Base-by-base conservation (phyloP, 2,329 filamentous ascomycete species). In the Thelonectria discophora region DNA sequence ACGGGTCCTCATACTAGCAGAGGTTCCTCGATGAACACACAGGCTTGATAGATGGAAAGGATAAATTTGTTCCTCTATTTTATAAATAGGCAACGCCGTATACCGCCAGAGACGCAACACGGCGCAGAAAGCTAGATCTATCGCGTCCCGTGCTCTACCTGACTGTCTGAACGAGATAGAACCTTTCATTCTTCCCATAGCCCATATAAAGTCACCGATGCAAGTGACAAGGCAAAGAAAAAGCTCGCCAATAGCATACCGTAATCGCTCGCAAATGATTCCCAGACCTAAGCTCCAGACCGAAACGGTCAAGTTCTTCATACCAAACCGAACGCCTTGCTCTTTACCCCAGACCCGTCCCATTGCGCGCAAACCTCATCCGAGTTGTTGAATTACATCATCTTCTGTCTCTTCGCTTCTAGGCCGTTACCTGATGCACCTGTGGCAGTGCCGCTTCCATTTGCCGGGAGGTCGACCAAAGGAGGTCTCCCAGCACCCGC, bases 391-490 rank as follows among this genome's bases (percentile, higher is more conserved):
- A 54, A 27, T 65, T 72, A 81, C 37, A 72, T 70, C 64, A 76
- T 79, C 74, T 80, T 85, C 72, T 84, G 84, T 49, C 86, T 78
- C 73, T 88, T 88, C 2, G 77, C 73, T 56, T 87, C 85, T 10
- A 76, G 43, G 2, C 74, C 76, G 21, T 71, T 73, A 4, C 62
- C 71, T 3, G 63, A 46, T 42, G 55, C 64, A 8, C 67, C 69
- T 7, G 63, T 65, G 11, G 63, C 65, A n/a, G 61, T 64, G 17
- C 66, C 69, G 20, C 60, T 71, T 11, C 69, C 73, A 49, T 86
- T 87, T 12, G 76, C 77, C 10, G 84, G 77, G 13, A 87, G 75
- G 55, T 88, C 86, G 2, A 79, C 79, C 49, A 88, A 68, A 2
- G 83, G 81, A 11, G 82, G 70, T 60, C 84, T 78, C 30, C 65